These are phyloP conservation scores for Aspergillus sparsus DNA, from an alignment of 495 filamentous ascomycete species.

Conservation along the genomic window DNA sequence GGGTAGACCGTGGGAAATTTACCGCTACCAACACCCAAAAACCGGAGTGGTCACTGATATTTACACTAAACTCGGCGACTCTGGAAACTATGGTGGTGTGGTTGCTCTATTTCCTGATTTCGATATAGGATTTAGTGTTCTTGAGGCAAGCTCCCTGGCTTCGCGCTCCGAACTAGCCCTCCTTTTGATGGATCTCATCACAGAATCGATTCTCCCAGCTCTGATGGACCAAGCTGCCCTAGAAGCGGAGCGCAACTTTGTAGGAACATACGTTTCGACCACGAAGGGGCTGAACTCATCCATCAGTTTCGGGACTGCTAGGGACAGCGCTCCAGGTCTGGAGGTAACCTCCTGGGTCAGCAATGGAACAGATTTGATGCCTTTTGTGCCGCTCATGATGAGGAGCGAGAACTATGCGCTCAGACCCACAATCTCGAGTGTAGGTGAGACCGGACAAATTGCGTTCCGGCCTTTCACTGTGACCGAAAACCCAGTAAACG, in stretches of 20 bases:
- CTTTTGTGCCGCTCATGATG: background rate
- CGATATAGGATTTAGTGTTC: constrained; percentile 41
- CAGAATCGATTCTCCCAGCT: constrained; percentile 17
- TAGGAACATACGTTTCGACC: constrained; percentile 17
- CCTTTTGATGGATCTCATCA: constrained; percentile 19
- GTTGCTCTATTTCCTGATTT: constrained; percentile 44
- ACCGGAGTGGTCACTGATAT: constrained; percentile 36
- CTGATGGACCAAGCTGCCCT: constrained; percentile 15
- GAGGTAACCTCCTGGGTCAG: constrained; percentile 15
- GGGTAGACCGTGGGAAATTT: constrained; percentile 50
- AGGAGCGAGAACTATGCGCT: background rate
- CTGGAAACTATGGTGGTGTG: constrained; percentile 36
- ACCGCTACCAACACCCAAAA: constrained; percentile 31
- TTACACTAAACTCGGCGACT: constrained; percentile 49
- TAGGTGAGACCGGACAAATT: constrained; percentile 2
- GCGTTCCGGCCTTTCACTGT: constrained; percentile 16
- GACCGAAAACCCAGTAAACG: background rate
- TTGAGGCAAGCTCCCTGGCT: constrained; percentile 27
- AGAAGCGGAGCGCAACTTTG: constrained; percentile 14
- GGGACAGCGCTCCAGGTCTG: constrained; percentile 11
- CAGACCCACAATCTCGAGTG: constrained; percentile 1
- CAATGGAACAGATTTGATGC: constrained; percentile 19
- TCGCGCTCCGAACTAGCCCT: constrained; percentile 10
- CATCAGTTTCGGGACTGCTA: constrained; percentile 1
- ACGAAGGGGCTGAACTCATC: constrained; percentile 10